Evolutionary conservation across 495 filamentous ascomycete genomes (phyloP).

Genomic region (Aspergillus panamensis): DNA sequence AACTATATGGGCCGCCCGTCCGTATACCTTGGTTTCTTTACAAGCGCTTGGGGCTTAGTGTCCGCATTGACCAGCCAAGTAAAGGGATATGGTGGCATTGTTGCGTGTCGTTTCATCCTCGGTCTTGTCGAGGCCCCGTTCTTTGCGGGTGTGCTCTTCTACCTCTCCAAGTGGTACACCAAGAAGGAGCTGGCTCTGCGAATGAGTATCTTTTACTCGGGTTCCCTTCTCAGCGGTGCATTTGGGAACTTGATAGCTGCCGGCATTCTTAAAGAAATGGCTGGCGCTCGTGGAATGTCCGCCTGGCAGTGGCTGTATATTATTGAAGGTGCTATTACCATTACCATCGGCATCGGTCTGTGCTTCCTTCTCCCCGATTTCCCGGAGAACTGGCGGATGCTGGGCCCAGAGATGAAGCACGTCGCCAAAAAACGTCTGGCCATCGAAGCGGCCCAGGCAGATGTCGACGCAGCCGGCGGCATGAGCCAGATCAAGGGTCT

Average conservation of each 20-base stretch:
- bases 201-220: conserved; percentile 65
- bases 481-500: conserved; percentile 48
- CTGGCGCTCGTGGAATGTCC: conserved; percentile 37
- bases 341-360: conserved; percentile 39
- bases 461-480: conserved; percentile 46
- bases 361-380: conserved; percentile 47
- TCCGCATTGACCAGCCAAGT: conserved; percentile 51
- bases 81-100: conserved; percentile 49
- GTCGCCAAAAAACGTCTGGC: conserved; percentile 50
- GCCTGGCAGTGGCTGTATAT: conserved; percentile 55
- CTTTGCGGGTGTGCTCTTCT: conserved; percentile 52
- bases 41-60: conserved; percentile 51
- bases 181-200: conserved; percentile 54
- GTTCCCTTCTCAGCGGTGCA: conserved; percentile 58
- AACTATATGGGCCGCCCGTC: conserved; percentile 54
- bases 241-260: conserved; percentile 62
- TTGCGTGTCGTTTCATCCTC: conserved; percentile 53
- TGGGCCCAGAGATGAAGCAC: conserved; percentile 46
- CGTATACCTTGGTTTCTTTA: conserved; percentile 48
- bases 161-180: conserved; percentile 60
- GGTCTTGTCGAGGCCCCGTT: conserved; percentile 52
- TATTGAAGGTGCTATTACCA: conserved; percentile 44
- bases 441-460: conserved; percentile 46
- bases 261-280: conserved; percentile 46
- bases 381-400: conserved; percentile 45